Evolutionary conservation across 768 basidiomycete genomes (phyloP).

Genomic region (Candolleomyces efflorescens): DNA sequence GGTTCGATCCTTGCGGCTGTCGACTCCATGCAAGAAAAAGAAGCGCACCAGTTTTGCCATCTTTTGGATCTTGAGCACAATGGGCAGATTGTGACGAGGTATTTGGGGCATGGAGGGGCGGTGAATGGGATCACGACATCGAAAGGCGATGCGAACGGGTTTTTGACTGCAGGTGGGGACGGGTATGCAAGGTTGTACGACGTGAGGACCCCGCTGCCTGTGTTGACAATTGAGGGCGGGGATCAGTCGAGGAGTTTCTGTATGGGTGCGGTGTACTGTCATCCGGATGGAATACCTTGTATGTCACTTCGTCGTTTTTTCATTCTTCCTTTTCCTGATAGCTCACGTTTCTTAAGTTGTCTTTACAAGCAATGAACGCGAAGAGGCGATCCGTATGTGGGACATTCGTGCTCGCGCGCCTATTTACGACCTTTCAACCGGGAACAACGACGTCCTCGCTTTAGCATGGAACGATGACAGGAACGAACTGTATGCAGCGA

Average conservation of each 20-base stretch:
- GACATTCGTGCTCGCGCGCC: constrained; percentile 31
- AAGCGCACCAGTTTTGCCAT: too few species aligned
- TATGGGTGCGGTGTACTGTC: too few species aligned
- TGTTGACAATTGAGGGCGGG: too few species aligned
- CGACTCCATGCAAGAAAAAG: too few species aligned
- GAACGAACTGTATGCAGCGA: constrained; percentile 30
- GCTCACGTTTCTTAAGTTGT: constrained; percentile 13
- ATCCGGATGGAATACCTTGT: too few species aligned
- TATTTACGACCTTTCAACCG: constrained; percentile 40
- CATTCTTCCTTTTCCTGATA: too few species aligned
- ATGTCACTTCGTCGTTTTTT: too few species aligned
- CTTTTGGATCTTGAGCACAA: not conserved
- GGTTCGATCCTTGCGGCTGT: too few species aligned
- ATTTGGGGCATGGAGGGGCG: not conserved
- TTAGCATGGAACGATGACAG: constrained; percentile 29
- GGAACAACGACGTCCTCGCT: constrained; percentile 34
- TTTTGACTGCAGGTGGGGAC: not conserved
- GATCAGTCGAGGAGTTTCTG: too few species aligned
- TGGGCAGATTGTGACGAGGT: not conserved
- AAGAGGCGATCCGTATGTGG: constrained; percentile 36
- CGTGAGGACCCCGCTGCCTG: too few species aligned
- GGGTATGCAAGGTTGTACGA: too few species aligned
- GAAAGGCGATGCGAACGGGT: not conserved
- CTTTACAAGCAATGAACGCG: constrained; percentile 24
- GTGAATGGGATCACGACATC: not conserved